A percentile compares a stretch with the other conserved stretches of the same genome.
Evolutionary conservation across 176 grass and related monocot genomes (phyloP).

Genomic region (Musa schizocarpa): DNA sequence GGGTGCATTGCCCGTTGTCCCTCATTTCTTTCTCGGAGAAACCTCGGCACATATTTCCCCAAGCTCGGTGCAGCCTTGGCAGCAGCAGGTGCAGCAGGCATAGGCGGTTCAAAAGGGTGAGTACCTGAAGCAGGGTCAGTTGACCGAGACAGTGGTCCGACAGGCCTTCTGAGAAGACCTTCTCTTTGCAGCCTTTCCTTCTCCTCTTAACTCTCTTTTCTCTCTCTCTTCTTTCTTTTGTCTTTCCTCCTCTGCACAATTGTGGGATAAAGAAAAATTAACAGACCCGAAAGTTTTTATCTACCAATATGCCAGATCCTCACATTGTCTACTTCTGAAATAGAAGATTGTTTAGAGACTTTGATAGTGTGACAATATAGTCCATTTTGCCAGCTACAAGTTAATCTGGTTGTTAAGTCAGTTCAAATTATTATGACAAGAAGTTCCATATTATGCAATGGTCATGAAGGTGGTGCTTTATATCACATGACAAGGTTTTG

Average conservation of each 20-base stretch:
- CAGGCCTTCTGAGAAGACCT: constrained; percentile 15
- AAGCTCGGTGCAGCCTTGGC: constrained; percentile 17
- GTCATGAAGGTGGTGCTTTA: neutral
- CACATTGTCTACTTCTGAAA: no score
- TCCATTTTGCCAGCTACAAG: neutral
- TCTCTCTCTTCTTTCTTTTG: constrained; percentile 65
- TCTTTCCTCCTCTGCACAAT: constrained; percentile 77
- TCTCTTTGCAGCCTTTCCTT: constrained; percentile 42
- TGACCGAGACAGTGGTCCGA: constrained; percentile 15
- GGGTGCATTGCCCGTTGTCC: constrained; percentile 18
- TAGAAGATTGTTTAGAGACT: neutral
- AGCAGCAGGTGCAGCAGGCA: constrained; percentile 17
- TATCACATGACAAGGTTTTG: neutral
- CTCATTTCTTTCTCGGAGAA: constrained; percentile 10
- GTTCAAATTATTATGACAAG: neutral
- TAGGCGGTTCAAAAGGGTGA: neutral
- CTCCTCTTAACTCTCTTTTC: constrained; percentile 58
- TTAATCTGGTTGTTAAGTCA: no score
- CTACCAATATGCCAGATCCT: no score
- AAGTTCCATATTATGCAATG: neutral
- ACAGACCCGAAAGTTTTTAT: neutral
- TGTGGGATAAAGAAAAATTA: constrained; percentile 19
- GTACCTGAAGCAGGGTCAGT: neutral
- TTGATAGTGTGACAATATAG: neutral
- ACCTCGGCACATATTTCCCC: constrained; percentile 53